Conservation (phyloP, 805 yeast species). For the Candida saitoana region DNA sequence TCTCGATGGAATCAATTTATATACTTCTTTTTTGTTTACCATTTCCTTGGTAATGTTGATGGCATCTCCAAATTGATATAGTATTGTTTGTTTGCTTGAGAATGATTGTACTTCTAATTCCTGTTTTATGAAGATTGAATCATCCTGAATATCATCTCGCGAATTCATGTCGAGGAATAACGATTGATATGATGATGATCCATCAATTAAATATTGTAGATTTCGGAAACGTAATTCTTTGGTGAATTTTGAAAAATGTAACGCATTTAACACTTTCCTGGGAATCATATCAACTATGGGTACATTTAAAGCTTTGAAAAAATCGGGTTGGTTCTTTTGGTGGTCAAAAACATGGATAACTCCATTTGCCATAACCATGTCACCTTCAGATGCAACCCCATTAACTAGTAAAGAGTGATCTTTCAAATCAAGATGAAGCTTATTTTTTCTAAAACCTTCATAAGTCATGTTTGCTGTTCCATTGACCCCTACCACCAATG, state of each 20-base stretch:
- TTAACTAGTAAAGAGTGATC: neutral
- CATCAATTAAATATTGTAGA: constrained; percentile 53
- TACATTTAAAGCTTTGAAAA: constrained; percentile 19
- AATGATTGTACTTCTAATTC: constrained; percentile 22
- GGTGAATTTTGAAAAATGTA: constrained; percentile 58
- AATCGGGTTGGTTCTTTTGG: constrained; percentile 9
- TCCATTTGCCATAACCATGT: constrained; percentile 26
- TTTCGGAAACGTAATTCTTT: constrained; percentile 64
- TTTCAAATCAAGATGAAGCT: neutral
- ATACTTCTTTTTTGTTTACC: constrained; percentile 7
- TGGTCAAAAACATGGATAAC: constrained; percentile 29
- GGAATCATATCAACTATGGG: constrained; percentile 27
- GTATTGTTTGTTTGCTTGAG: constrained; percentile 31
- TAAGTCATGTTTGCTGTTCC: constrained; percentile 17
- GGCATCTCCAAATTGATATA: constrained; percentile 61
- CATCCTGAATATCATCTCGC: constrained; percentile 30
- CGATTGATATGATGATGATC: constrained; percentile 49
- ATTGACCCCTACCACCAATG: constrained; percentile 26
- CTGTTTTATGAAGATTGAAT: constrained; percentile 12
- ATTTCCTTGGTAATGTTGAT: constrained; percentile 26
- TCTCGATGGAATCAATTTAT: constrained; percentile 45
- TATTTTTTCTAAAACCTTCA: neutral
- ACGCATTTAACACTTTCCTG: constrained; percentile 32
- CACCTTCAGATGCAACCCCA: neutral
- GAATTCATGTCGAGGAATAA: constrained; percentile 49